These are phyloP conservation scores for Hanseniaspora lachancei DNA, from an alignment of 805 yeast species.

Conservation along the genomic window DNA sequence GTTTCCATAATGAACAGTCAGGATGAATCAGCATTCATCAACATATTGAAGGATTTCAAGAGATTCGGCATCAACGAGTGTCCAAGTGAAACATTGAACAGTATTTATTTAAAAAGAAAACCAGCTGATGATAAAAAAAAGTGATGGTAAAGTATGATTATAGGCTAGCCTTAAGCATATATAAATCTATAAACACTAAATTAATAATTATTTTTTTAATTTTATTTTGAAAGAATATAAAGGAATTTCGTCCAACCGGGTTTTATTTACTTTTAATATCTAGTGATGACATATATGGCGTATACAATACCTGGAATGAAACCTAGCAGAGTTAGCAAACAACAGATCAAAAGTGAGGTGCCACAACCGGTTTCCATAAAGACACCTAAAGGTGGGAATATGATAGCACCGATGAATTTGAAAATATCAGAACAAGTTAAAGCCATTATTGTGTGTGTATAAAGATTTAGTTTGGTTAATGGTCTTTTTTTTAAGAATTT, in stretches of 20 bases:
- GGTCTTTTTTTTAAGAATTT: neutral
- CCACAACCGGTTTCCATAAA: conserved; percentile 40
- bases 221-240: conserved; percentile 3
- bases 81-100: conserved; percentile 25
- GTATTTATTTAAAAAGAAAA: neutral
- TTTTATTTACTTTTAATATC: conserved; percentile 14
- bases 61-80: conserved; percentile 48
- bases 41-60: conserved; percentile 48
- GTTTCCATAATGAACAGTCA: conserved; percentile 25
- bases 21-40: conserved; percentile 29
- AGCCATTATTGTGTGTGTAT: conserved; percentile 3
- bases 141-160: neutral
- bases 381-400: conserved; percentile 48
- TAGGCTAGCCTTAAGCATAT: no score
- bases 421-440: conserved; percentile 13
- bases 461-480: neutral
- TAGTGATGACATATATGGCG: conserved; percentile 40
- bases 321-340: conserved; percentile 52
- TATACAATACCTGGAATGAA: conserved; percentile 61
- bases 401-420: conserved; percentile 24
- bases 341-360: conserved; percentile 30
- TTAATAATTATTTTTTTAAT: no score
- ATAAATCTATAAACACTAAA: no score
- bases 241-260: neutral
- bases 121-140: conserved; percentile 16